Evolutionary conservation across 345 rosid species (phyloP), one percentile per base, ranked within the genome.

Genomic region (Citrus cavaleriei): DNA sequence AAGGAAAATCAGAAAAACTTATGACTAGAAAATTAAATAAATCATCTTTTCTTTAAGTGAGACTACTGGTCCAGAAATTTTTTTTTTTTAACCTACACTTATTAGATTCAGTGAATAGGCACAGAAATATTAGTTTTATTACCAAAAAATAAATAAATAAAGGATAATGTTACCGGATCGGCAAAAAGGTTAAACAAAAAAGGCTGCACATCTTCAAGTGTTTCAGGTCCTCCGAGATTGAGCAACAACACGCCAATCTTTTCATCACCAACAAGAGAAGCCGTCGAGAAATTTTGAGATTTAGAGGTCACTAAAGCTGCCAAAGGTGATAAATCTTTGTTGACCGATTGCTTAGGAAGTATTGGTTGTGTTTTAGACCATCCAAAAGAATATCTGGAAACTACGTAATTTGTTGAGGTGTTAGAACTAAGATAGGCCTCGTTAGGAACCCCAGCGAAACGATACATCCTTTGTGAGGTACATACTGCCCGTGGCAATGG

Each of bases 171-270:
- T 89, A 95, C 99, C 83, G 98, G 99, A 77, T 94, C 99, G 57
- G 99, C 98, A 38, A 96, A 96, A 73, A 96, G 99, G 85, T 96
- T 96, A 87, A 93, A 96, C 86, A 96, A 86, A 84, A 96, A 96
- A 34, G 99, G 97, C 86, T 96, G 97, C 70, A 96, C 99, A 78
- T 96, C 98, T 24, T 96, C 98, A 77, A 96, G 93, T 22, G 97
- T 96, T 89, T 96, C 99, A 0, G 99, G 99, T 60, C 99, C 99
- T 68, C 99, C 99, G 38, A 96, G 99, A 83, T 96, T 96, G 71
- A 96, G 89, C 86, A 96, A 86, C 78, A 96, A 64, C 10, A 96
- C 99, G 32, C 99, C 99, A 13, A 90, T 74, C 85, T 83, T 91
- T 63, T 93, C 98, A 35, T 87, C 90, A 59, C 82, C 87, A 34